Base-by-base conservation (phyloP, 345 rosid genomes). In the Eucalyptus lansdowneana region DNA sequence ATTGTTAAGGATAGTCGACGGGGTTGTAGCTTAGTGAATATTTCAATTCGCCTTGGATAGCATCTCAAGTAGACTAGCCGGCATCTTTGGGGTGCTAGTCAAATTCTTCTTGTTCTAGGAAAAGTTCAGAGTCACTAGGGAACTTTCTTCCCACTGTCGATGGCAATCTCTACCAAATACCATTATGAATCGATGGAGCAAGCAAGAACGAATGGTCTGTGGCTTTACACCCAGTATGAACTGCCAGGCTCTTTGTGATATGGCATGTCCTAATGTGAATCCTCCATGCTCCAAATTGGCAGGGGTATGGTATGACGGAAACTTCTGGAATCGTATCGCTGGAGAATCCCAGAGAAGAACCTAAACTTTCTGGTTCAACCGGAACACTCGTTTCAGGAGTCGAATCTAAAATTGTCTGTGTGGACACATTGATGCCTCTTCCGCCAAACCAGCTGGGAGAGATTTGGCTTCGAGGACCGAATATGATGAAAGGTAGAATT, bases 231-330 rank as follows among this genome's bases (percentile, higher is more conserved):
- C 47, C 15, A 19, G 15, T 6, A 76, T 37, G 83, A 76, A 11
- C 15, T 21, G 83, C 83, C 27, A 37, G 9, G 45, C 83, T 21
- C 47, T 37, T 37, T 37, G 9, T 37, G 83, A 76, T 76, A 76
- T 76, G 47, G 25, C 8, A 37, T 21, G 83, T 76, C 83, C 47
- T 76, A 6, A 76, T 42, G 22, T 42, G n/a, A 21, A 50, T 34
- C 24, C 31, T 37, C 14, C 22, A n/a, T 47, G 44, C 56, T 8
- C 11, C 2, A 7, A 37, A 51, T 45, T 88, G 86, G 37, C 91
- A 93, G 92, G 93, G 93, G 16, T 92, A 93, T 80, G 94, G 94
- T 34, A 91, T 93, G 94, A 93, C 94, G 6, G 95, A 94, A 91
- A 90, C 93, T 40, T 56, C 89, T 58, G 94, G 92, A 16, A 37